Conservation (phyloP, 163 green algal species). For the Scenedesmus sp. region DNA sequence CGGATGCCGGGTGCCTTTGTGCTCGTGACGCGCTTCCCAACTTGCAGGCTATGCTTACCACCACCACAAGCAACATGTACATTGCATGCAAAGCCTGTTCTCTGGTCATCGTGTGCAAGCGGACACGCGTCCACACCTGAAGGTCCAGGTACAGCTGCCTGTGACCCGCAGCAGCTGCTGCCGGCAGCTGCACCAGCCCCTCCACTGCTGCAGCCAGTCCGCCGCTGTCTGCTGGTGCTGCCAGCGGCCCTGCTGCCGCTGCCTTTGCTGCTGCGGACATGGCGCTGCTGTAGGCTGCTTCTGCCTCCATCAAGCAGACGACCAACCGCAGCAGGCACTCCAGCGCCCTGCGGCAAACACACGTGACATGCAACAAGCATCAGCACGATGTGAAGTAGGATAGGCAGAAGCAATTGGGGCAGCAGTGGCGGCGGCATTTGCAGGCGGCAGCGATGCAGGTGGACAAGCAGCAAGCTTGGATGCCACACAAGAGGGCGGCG, state of each 20-base stretch:
- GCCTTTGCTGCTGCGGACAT: slow-evolving; percentile 63
- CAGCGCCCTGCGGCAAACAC: neutral
- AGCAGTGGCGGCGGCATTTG: no score
- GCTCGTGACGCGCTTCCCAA: no score
- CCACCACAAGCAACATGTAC: no score
- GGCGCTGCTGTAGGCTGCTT: slow-evolving; percentile 68
- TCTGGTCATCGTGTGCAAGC: no score
- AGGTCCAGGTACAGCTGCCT: slow-evolving; percentile 56
- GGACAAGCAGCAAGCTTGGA: neutral
- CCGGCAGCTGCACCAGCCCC: slow-evolving; percentile 34
- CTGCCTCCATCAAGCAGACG: slow-evolving; percentile 68
- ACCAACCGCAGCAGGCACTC: slow-evolving; percentile 60
- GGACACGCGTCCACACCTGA: neutral
- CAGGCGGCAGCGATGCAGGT: neutral
- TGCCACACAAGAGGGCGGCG: no score
- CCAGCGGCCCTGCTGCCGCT: slow-evolving; percentile 27
- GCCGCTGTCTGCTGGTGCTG: slow-evolving; percentile 28
- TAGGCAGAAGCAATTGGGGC: no score
- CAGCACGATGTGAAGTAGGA: no score
- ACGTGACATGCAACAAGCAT: no score
- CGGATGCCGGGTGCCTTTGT: no score
- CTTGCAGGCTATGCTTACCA: no score
- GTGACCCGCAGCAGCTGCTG: slow-evolving; percentile 34
- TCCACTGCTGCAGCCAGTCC: slow-evolving; percentile 19
- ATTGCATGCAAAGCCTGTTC: no score